phyloP scores from a whole-genome alignment of 106 monocot species.

The Platanthera guangdongensis region DNA sequence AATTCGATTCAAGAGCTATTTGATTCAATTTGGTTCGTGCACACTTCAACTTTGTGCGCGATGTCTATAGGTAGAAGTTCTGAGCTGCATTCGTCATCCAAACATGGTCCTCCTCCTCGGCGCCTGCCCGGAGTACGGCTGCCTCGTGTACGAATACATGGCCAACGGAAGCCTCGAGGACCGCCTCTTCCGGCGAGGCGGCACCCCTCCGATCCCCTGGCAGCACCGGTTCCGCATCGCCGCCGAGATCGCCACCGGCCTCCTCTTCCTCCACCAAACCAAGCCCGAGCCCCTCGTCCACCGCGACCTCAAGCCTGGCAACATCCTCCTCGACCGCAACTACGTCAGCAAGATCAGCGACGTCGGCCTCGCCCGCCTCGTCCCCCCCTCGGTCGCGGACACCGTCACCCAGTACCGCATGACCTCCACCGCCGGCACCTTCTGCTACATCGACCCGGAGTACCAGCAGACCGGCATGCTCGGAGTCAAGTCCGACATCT shows the following conservation, averaged over 20 bases:
- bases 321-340: slow-evolving; percentile 26
- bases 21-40: too few species aligned
- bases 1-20: too few species aligned
- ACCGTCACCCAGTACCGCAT: slow-evolving; percentile 24
- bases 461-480: slow-evolving; percentile 24
- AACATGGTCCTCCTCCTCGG: slow-evolving; percentile 32
- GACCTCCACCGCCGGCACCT: slow-evolving; percentile 26
- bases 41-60: too few species aligned
- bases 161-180: slow-evolving; percentile 27
- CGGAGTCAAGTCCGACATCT: slow-evolving; percentile 24
- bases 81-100: slow-evolving; percentile 61
- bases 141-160: slow-evolving; percentile 35
- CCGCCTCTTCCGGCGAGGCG: slow-evolving; percentile 19
- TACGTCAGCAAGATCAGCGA: slow-evolving; percentile 26
- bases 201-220: slow-evolving; percentile 20
- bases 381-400: slow-evolving; percentile 22
- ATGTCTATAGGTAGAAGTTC: slow-evolving; percentile 32
- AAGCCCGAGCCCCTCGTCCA: slow-evolving; percentile 34
- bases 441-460: slow-evolving; percentile 25
- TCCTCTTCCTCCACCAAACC: slow-evolving; percentile 31
- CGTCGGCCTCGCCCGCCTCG: slow-evolving; percentile 27
- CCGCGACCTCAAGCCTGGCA: slow-evolving; percentile 26
- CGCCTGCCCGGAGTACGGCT: slow-evolving; percentile 30
- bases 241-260: slow-evolving; percentile 27
- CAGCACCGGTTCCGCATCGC: slow-evolving; percentile 26